Evolutionary conservation across 345 rosid species (phyloP).

Genomic region (Hibiscus tridactylites): DNA sequence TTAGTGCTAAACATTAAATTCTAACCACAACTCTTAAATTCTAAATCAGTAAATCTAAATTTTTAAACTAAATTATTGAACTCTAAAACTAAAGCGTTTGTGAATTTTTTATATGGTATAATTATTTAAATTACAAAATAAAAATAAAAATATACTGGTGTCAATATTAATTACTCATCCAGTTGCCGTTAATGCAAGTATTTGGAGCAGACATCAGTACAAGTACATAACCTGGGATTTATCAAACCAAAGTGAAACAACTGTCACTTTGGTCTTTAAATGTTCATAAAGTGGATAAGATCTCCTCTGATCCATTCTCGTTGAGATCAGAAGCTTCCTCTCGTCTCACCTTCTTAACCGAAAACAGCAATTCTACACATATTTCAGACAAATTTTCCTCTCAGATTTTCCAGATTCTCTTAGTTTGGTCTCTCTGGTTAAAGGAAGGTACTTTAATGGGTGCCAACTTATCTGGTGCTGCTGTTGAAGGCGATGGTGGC

Average conservation of each 20-base stretch:
- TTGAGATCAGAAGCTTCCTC: background rate
- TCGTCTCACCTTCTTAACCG: background rate
- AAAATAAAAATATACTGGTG: no score
- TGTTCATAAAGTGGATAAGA: background rate
- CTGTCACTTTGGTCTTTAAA: background rate
- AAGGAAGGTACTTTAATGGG: background rate
- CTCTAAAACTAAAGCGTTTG: no score
- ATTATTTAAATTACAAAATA: no score
- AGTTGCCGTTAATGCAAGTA: no score
- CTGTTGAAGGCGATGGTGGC: conserved; percentile 7
- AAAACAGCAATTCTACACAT: background rate
- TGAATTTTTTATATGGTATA: no score
- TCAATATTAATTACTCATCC: no score
- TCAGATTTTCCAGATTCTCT: background rate
- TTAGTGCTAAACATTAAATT: no score
- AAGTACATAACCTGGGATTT: background rate
- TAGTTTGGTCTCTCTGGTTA: background rate
- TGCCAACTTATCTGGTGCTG: conserved; percentile 1
- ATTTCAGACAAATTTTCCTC: background rate
- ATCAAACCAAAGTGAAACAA: background rate
- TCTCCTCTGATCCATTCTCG: background rate
- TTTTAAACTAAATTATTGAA: no score
- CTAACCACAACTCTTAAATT: no score
- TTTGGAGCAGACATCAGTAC: background rate
- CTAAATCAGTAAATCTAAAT: no score